Conservation (phyloP, 176 grass and related monocot species). For the Pontederia crassipes region DNA sequence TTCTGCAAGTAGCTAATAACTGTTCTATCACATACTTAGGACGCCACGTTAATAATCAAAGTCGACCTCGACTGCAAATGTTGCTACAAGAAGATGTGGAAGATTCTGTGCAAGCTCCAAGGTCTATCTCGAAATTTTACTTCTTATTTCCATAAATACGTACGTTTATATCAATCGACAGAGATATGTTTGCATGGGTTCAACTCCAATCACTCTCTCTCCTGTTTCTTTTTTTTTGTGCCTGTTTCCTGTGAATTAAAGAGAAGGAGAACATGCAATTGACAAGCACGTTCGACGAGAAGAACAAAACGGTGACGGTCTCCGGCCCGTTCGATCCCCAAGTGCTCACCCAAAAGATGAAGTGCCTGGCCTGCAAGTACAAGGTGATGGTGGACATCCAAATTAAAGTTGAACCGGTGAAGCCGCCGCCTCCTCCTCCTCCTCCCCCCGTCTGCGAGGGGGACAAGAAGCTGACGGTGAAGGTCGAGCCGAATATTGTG, state of each 20-base stretch:
- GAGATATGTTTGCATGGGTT: no score
- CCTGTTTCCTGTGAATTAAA: not conserved
- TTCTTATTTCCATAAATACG: not conserved
- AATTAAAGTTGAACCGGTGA: constrained; percentile 19
- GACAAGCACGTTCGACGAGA: constrained; percentile 40
- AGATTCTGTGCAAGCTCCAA: constrained; percentile 56
- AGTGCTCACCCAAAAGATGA: constrained; percentile 36
- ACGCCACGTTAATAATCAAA: constrained; percentile 50
- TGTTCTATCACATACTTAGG: constrained; percentile 18
- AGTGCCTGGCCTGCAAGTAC: constrained; percentile 45
- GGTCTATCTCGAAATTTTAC: constrained; percentile 14
- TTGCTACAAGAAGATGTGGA: constrained; percentile 55
- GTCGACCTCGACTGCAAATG: constrained; percentile 64
- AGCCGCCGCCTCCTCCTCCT: not conserved
- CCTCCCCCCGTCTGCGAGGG: no score
- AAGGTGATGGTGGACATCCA: constrained; percentile 39
- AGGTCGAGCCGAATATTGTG: no score
- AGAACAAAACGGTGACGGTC: constrained; percentile 37
- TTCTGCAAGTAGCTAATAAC: no score
- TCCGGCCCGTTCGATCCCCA: constrained; percentile 51
- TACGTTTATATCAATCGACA: no score
- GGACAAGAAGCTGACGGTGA: no score
- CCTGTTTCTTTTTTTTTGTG: not conserved
- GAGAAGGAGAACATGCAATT: constrained; percentile 35
- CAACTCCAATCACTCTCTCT: no score